These are phyloP conservation scores for Ceratocystis smalleyi DNA, from an alignment of 2,329 filamentous ascomycete species.

Conservation along the genomic window DNA sequence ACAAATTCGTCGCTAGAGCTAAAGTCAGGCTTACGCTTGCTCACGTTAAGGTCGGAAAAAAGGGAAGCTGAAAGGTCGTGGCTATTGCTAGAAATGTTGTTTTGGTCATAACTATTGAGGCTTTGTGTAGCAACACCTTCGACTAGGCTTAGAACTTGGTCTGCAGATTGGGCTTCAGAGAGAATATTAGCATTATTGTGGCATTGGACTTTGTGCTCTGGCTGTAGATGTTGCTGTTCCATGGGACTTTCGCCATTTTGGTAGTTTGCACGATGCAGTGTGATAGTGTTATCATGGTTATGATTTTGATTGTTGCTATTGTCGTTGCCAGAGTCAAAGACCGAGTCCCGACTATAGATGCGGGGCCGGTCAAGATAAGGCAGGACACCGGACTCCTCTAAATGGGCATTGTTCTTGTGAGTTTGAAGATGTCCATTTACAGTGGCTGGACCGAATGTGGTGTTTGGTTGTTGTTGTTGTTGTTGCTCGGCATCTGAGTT, in stretches of 20 bases:
- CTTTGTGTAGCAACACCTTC: slow-evolving; percentile 41
- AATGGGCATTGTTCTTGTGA: not conserved
- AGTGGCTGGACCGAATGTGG: not conserved
- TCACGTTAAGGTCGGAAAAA: slow-evolving; percentile 29
- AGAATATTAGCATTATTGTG: not conserved
- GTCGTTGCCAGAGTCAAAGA: slow-evolving; percentile 21
- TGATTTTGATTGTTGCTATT: slow-evolving; percentile 17
- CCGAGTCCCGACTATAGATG: slow-evolving; percentile 33
- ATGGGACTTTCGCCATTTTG: not conserved
- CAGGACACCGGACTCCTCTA: slow-evolving; percentile 12
- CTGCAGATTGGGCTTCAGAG: slow-evolving; percentile 27
- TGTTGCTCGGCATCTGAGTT: not conserved
- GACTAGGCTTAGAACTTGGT: slow-evolving; percentile 37
- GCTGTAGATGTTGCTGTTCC: slow-evolving; percentile 14
- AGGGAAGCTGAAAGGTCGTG: not conserved
- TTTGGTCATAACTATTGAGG: slow-evolving; percentile 24
- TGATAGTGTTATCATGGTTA: slow-evolving; percentile 21
- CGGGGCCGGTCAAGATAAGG: not conserved
- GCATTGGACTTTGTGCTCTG: not conserved
- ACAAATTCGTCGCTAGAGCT: slow-evolving; percentile 40
- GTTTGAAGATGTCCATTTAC: not conserved
- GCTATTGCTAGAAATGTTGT: not conserved
- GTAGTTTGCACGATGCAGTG: slow-evolving; percentile 16
- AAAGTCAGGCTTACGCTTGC: slow-evolving; percentile 39
- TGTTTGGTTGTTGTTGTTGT: not conserved